A percentile compares a stretch with the other conserved stretches of the same genome.
phyloP scores from a whole-genome alignment of 1,284 basidiomycete species.

The Austropuccinia psidii region DNA sequence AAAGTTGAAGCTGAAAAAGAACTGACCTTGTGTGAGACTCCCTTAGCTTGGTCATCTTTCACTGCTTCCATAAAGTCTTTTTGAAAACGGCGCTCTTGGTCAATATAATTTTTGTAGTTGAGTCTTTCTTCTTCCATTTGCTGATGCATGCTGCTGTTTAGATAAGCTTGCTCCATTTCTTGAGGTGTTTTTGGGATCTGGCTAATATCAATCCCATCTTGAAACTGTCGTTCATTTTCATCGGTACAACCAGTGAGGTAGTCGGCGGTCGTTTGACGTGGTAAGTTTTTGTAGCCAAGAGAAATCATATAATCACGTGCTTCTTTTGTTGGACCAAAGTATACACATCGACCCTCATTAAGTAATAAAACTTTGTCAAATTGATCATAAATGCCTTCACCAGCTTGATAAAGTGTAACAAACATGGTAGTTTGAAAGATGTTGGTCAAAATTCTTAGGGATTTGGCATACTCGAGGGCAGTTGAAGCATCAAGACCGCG shows the following conservation, averaged over 20 bases:
- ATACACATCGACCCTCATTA: slow-evolving; percentile 72
- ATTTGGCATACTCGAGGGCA: slow-evolving; percentile 57
- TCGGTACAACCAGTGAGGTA: slow-evolving; percentile 73
- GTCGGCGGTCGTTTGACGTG: slow-evolving; percentile 64
- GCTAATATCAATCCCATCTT: slow-evolving; percentile 58
- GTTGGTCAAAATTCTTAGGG: slow-evolving; percentile 55
- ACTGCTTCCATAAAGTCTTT: slow-evolving; percentile 23
- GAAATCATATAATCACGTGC: slow-evolving; percentile 69
- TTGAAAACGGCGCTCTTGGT: slow-evolving; percentile 53
- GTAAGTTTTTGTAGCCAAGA: slow-evolving; percentile 48
- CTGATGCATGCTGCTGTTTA: slow-evolving; percentile 54
- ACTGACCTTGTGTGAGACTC: slow-evolving; percentile 8
- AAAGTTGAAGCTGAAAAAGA: background rate
- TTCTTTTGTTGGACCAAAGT: slow-evolving; percentile 63
- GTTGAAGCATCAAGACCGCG: slow-evolving; percentile 65
- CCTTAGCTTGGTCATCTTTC: slow-evolving; percentile 16
- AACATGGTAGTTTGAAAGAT: slow-evolving; percentile 53
- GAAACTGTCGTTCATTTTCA: slow-evolving; percentile 70
- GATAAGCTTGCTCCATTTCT: slow-evolving; percentile 63
- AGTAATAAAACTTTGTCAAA: slow-evolving; percentile 66
- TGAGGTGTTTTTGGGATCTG: slow-evolving; percentile 68
- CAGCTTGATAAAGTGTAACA: slow-evolving; percentile 53
- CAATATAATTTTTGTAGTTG: slow-evolving; percentile 62
- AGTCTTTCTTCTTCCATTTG: slow-evolving; percentile 55
- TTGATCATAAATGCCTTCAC: slow-evolving; percentile 54